Evolutionary conservation across 2,329 filamentous ascomycete species (phyloP).

Genomic region (Aspergillus costaricaensis): DNA sequence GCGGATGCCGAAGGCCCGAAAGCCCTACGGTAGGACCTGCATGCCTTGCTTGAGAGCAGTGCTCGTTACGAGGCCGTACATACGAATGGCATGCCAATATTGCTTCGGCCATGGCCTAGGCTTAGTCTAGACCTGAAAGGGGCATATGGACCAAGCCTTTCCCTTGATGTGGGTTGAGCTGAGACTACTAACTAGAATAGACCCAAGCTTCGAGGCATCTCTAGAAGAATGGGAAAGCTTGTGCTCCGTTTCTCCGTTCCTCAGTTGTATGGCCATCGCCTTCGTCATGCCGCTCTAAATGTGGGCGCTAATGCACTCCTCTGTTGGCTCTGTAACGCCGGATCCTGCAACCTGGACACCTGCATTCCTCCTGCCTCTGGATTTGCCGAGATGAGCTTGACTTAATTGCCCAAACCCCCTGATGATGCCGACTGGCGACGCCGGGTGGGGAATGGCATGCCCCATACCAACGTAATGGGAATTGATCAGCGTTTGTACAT

Average conservation of each 20-base stretch:
- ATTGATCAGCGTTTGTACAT: background rate
- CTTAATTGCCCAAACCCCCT: background rate
- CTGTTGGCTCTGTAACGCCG: background rate
- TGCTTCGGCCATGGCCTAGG: background rate
- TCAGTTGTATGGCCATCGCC: background rate
- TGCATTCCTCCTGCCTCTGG: background rate
- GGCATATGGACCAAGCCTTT: background rate
- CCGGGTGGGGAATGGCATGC: background rate
- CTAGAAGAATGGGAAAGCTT: background rate
- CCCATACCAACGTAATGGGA: background rate
- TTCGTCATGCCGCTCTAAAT: background rate
- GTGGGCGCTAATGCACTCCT: background rate
- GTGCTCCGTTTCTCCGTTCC: background rate
- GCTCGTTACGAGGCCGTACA: background rate
- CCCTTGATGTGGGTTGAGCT: background rate
- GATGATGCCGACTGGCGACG: background rate
- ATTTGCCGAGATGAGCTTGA: background rate
- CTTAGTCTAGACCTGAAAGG: background rate
- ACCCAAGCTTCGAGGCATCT: background rate
- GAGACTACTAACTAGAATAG: background rate
- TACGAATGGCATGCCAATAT: no score
- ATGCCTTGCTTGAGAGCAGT: background rate
- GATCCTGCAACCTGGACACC: background rate
- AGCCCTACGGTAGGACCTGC: background rate
- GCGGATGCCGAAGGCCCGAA: no score